Evolutionary conservation across 257 asterid genomes (phyloP), one percentile per base, ranked within the genome.

Genomic region (Solanum dulcamara): DNA sequence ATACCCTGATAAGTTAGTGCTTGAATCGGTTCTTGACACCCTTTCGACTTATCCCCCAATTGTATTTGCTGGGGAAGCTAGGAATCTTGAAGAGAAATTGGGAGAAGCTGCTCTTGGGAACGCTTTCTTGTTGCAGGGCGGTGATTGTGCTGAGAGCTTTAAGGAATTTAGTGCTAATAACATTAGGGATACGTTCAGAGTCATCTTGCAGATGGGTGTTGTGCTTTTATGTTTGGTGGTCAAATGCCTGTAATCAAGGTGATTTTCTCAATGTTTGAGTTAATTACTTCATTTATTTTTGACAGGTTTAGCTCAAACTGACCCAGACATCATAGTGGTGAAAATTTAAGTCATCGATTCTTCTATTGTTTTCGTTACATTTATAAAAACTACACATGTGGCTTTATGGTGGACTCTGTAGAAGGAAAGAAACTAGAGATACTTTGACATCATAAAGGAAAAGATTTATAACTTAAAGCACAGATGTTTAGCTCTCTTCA

Each of bases 131-230:
- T 87, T 94, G 89, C 95, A 91, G 86, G 98, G 98, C 1, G 98
- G 98, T 26, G 98, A 94, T 83, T 94, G 98, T 85, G 98, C 97
- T 5, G 98, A 94, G 92, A 94, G 98, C 83, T 94, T 94, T 87
- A 93, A 93, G 53, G 98, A 94, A 81, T 93, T 93, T 88, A 91
- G 89, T 87, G 98, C 96, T 15, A 94, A 94, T 74, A 93, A 93
- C 80, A 94, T 93, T 79, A 90, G 98, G 88, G 98, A 94, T 67
- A 92, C 97, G 13, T 93, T 94, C 80, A 88, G 98, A 86, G 98
- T 94, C 70, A 80, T 94, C 70, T 85, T 94, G 92, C 98, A 94
- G 94, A 94, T 94, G 98, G 86, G 97, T 17, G 97, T 90, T 51
- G 98, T 93, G 32, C 97, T 94, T n/a, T n/a, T 72, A 94, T 93